Evolutionary conservation across 192 early-diverging fungal species (phyloP), one percentile per base, ranked within the genome.

Genomic region (Umbelopsis vinacea): DNA sequence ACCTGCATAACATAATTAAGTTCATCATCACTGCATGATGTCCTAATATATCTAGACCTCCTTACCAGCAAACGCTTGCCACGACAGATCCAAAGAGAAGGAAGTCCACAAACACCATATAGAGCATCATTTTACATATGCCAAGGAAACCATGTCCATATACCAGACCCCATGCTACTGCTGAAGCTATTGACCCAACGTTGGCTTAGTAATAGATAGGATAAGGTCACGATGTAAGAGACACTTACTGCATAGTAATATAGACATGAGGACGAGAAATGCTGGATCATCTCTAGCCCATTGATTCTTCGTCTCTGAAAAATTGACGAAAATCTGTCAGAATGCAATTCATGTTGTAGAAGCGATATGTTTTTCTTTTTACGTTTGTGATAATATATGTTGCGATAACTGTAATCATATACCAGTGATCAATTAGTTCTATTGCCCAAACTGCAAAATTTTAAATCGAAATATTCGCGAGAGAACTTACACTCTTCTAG

Each of bases 241-340:
- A 46, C 12, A 79, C 86, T 80, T 86, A 92, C 92, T 69, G 17
- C 82, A 79, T 17, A 98, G 84, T 21, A 86, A 82, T 24, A 84
- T 72, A 24, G 88, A 85, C 43, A 94, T 80, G 24, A 98, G 73
- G 14, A 96, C 89, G 46, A 97, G 80, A 74, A 97, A 97, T 19
- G 96, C 96, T 24, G 97, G 96, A 83, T 98, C 97, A 78, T 98
- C 97, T 69, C 97, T 74, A 43, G 96, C 94, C 96, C 96, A 98
- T 73, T 97, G 94, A 81, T 97, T 98, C 77, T 98, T 98, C 22
- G 97, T 97, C 84, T 98, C 94, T 95, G 69, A 52, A 45, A 48
- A 45, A 48, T 69, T 5, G 17, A 19, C 19, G 4, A 14, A 63
- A 37, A 63, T 6, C 63, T 12, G 47, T 75, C 3, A 53, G 40